These are phyloP conservation scores for Suillus alpinus DNA, from an alignment of 768 basidiomycete species.

Conservation along the genomic window DNA sequence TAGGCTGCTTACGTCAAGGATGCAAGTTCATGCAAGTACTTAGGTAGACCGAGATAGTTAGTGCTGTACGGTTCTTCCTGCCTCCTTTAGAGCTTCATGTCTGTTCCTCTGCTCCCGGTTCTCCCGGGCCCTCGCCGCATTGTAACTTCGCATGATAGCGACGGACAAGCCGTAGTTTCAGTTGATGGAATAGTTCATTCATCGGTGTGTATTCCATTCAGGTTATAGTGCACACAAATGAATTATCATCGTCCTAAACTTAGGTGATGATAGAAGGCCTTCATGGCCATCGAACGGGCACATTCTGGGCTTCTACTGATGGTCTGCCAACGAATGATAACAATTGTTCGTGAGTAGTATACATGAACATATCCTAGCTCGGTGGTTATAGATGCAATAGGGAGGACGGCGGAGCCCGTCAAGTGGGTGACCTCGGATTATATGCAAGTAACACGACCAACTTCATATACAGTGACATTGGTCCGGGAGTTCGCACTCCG, in stretches of 20 bases:
- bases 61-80: neutral
- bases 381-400: slow-evolving; percentile 26
- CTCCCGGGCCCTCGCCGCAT: slow-evolving; percentile 46
- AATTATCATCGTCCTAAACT: neutral
- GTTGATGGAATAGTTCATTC: slow-evolving; percentile 29
- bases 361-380: neutral
- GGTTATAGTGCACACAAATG: neutral
- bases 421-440: slow-evolving; percentile 40
- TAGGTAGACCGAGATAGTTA: neutral
- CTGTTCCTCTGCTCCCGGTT: slow-evolving; percentile 10
- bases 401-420: slow-evolving; percentile 48
- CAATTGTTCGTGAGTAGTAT: slow-evolving; percentile 39
- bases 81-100: neutral
- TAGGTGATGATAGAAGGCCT: neutral
- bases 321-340: slow-evolving; percentile 54
- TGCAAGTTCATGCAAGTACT: neutral
- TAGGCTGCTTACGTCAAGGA: neutral
- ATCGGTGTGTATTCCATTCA: slow-evolving; percentile 29
- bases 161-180: slow-evolving; percentile 41
- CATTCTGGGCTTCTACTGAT: slow-evolving; percentile 50
- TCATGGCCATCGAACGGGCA: slow-evolving; percentile 16
- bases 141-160: slow-evolving; percentile 46
- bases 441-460: slow-evolving; percentile 45
- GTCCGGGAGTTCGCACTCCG: slow-evolving; percentile 46
- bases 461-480: slow-evolving; percentile 51